Base-by-base conservation (phyloP, 2,329 filamentous ascomycete genomes). In the Cladophialophora yegresii region DNA sequence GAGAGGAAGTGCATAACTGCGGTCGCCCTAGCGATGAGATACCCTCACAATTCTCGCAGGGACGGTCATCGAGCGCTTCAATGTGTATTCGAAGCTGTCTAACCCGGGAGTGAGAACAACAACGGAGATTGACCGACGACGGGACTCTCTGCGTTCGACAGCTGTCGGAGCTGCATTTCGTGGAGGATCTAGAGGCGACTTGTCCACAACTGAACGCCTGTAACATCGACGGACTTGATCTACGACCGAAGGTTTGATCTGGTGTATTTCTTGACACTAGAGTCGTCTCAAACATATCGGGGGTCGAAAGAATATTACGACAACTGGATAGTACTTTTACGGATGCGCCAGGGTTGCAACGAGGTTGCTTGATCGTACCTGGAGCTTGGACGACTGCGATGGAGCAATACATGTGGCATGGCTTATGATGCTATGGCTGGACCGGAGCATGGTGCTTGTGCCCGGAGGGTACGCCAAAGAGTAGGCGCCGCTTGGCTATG, bases 1-100 rank as follows among this genome's bases (percentile, higher is more conserved):
- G 12, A 53, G 66, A 56, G 66, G 63, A 16, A 58, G 36, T 30
- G 45, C 62, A 13, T 65, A 45, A 65, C 28, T 3, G 51, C 10
- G 30, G 43, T 10, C 28, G 20, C 20, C 16, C 51, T 30, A 47
- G 9, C 12, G 55, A 8, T 10, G 4, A 36, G 8, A 20, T 7
- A 6, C 12, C 13, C n/a, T 22, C 20, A 13, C 20, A 16, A 23
- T 26, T 20, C 20, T 55, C 9, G 32, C 22, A 8, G 36, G 33
- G 3, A 8, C 36, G 16, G n/a, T 13, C 33, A 40, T 28, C 55
- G 45, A 59, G 45, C 20, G 9, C 47, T 50, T 50, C 20, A 50
- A 12, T 50, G 20, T 13, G 20, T 20, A 16, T 23, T 23, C 47
- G 47, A 50, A 16, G 20, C 9, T 28, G 20, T 50, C 36, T 43